Evolutionary conservation across 1,284 basidiomycete species (phyloP), one percentile per base, ranked within the genome.

Genomic region (Fomitiporia mediterranea): DNA sequence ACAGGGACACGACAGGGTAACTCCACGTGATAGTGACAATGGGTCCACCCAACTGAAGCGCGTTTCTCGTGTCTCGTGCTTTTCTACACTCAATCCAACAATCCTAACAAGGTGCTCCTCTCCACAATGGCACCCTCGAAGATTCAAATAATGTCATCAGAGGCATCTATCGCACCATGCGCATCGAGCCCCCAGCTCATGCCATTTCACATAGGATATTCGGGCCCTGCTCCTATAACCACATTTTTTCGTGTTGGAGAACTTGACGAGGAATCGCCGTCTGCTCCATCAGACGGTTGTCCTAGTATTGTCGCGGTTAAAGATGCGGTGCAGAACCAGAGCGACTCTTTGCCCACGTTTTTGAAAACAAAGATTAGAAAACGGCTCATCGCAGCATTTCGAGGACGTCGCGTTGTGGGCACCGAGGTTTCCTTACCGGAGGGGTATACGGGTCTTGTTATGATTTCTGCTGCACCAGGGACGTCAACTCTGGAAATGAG

Each of bases 201-300:
- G 84, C 90, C 90, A 1, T 91, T 92, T 62, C 81, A 86, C 61
- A 82, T 92, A 56, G 70, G 76, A 2, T 81, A 90, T 68, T 74
- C 78, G 4, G 91, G 90, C 0, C 77, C 77, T 15, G 88, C 89
- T 0, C 82, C 83, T 2, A 73, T 91, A 17, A 83, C 83, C 4
- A 85, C 84, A 4, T 92, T 84, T 68, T 83, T 92, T 67, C 77
- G 75, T 43, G 72, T 81, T 48, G 74, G 75, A 62, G 71, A 78
- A 7, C 74, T 73, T 0, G 67, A 72, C 4, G 66, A 72, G 23
- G 40, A 43, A 15, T 67, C 68, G 11, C 67, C 60, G 3, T 54
- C 71, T 34, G 70, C 67, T 17, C 68, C 68, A 8, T 67, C 73
- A 17, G 39, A 61, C 39, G n/a, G 53, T 50, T 50, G 48, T 34